Evolutionary conservation across 495 filamentous ascomycete species (phyloP).

Genomic region (Rhypophila decipiens): DNA sequence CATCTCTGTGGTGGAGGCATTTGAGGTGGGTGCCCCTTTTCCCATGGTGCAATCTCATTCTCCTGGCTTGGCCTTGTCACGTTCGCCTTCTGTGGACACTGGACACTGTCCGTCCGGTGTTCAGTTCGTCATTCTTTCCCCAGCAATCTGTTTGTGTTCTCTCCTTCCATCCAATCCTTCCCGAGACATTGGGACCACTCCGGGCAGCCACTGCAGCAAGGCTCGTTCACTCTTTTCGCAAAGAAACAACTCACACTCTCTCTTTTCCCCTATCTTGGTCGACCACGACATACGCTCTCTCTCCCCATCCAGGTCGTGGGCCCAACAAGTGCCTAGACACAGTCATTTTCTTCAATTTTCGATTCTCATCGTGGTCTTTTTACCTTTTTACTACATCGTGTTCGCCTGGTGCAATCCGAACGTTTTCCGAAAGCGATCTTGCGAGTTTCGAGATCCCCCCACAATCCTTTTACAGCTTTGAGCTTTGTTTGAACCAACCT

Average conservation of each 20-base stretch:
- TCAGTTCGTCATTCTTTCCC: slow-evolving; percentile 1
- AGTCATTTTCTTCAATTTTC: not conserved
- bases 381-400: slow-evolving; percentile 14
- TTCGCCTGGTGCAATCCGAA: slow-evolving; percentile 8
- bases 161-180: not conserved
- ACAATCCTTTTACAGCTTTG: slow-evolving; percentile 2
- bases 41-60: not conserved
- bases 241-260: not conserved
- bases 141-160: not conserved
- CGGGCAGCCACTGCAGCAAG: not conserved
- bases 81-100: not conserved
- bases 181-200: too few relatives aligned
- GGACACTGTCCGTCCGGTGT: not conserved
- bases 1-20: not conserved
- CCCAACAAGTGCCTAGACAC: not conserved
- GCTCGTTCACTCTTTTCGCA: too few relatives aligned
- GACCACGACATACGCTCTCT: not conserved
- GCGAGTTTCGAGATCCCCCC: not conserved
- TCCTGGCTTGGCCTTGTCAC: not conserved
- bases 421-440: not conserved
- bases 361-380: not conserved
- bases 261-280: not conserved
- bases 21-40: slow-evolving; percentile 7
- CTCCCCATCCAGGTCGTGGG: too few relatives aligned
- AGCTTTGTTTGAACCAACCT: not conserved